Evolutionary conservation across 1,139 yeast species (phyloP), one percentile per base, ranked within the genome.

Genomic region (Pichia sp.): DNA sequence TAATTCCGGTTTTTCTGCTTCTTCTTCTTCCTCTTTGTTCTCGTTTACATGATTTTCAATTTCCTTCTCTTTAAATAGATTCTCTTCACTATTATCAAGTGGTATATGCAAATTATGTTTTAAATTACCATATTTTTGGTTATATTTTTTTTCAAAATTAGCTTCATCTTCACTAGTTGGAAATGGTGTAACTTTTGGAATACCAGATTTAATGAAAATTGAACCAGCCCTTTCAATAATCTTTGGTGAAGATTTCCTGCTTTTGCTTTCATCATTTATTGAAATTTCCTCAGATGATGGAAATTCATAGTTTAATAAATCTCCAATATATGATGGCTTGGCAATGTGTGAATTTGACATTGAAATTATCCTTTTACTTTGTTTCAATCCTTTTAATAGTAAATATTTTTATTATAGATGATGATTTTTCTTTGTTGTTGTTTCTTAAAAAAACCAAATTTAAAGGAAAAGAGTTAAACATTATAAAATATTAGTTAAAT

Each of bases 301-400:
- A 27, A 48, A 51, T 30, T 40, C 40, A 30, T 39, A 51, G 3
- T 33, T 35, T 6, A 34, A 4, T 28, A 43, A 53, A 31, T 50
- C 52, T 8, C 55, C 54, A 30, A 48, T 35, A 29, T 51, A 51
- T 16, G 52, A 48, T 30, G 48, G 51, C 26, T 42, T 48, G 20
- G 49, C 33, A 11, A 35, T 37, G 37, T 51, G 49, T 4, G 10
- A 30, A 25, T 33, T 30, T n/a, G 45, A 23, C 43, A 40, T 46
- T 32, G 35, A 22, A 25, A 32, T 32, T 32, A 10, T 6, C 9
- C 9, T 7, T 26, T 9, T 26, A 26, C 6, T 26, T 7, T 6
- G 28, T 26, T 29, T 25, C 23, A 27, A 16, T 26, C 9, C 12
- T 12, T 16, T n/a, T 35, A 3, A 20, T 9, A 16, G 5, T 8